Evolutionary conservation across 768 basidiomycete species (phyloP).

Genomic region (Leucocoprinus leucothites): DNA sequence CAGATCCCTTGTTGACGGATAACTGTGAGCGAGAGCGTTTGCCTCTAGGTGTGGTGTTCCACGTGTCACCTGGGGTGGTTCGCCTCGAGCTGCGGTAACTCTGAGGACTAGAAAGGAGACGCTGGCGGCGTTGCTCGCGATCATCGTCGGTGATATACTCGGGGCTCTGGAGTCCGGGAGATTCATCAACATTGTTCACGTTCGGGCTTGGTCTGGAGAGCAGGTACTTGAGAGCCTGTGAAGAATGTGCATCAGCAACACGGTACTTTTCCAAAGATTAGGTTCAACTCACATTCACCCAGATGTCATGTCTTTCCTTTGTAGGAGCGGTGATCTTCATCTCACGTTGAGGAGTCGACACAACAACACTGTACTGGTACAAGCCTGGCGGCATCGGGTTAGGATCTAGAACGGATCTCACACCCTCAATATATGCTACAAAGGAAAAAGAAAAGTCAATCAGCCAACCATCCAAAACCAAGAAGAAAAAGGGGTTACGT

Average conservation of each 20-base stretch:
- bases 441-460: not conserved
- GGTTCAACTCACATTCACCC: constrained; percentile 71
- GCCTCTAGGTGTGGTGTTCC: constrained; percentile 76
- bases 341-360: constrained; percentile 91
- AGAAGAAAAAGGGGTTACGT: constrained; percentile 32
- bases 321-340: constrained; percentile 98
- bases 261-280: constrained; percentile 12
- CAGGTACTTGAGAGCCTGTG: constrained; percentile 87
- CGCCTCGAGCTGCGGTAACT: constrained; percentile 73
- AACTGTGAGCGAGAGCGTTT: constrained; percentile 78
- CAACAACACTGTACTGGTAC: constrained; percentile 88
- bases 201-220: constrained; percentile 64
- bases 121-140: constrained; percentile 32
- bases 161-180: constrained; percentile 44
- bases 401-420: constrained; percentile 88
- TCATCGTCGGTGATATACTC: constrained; percentile 51
- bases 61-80: constrained; percentile 54
- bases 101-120: constrained; percentile 57
- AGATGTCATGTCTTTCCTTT: constrained; percentile 95
- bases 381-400: constrained; percentile 96
- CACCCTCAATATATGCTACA: constrained; percentile 89
- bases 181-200: constrained; percentile 36
- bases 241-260: constrained; percentile 6
- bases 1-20: constrained; percentile 60
- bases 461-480: constrained; percentile 13